Evolutionary conservation across 768 basidiomycete species (phyloP).

Genomic region (Leccinum truebloodii): DNA sequence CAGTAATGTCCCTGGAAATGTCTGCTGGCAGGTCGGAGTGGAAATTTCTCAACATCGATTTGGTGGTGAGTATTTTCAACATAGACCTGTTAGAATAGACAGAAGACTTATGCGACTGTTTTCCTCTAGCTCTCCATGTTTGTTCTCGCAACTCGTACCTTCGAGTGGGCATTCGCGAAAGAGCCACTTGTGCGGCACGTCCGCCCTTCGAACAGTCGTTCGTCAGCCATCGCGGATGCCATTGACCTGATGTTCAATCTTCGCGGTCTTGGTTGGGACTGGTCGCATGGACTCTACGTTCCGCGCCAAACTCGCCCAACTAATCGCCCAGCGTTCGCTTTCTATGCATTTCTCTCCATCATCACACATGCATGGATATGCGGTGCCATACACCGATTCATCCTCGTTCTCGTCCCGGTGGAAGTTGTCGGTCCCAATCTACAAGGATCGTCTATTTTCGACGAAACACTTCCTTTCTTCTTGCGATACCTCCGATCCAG

Average conservation of each 20-base stretch:
- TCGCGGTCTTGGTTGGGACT: slow-evolving; percentile 64
- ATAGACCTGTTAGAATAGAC: background rate
- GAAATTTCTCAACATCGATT: slow-evolving; percentile 7
- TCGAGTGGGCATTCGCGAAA: slow-evolving; percentile 20
- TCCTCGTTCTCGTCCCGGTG: slow-evolving; percentile 47
- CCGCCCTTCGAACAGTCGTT: slow-evolving; percentile 5
- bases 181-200: slow-evolving; percentile 16
- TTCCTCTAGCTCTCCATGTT: slow-evolving; percentile 18
- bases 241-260: slow-evolving; percentile 51
- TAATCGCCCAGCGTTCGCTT: slow-evolving; percentile 39
- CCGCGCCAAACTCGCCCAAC: slow-evolving; percentile 42
- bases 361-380: slow-evolving; percentile 40
- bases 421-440: slow-evolving; percentile 25
- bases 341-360: slow-evolving; percentile 35
- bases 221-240: slow-evolving; percentile 36
- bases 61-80: slow-evolving; percentile 11
- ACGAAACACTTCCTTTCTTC: slow-evolving; percentile 30
- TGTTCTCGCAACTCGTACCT: slow-evolving; percentile 7
- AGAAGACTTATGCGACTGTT: background rate
- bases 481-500: slow-evolving; percentile 39
- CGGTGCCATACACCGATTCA: slow-evolving; percentile 45
- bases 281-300: slow-evolving; percentile 40
- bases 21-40: slow-evolving; percentile 3
- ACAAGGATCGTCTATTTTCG: slow-evolving; percentile 34
- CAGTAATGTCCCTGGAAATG: slow-evolving; percentile 25